Evolutionary conservation across 441 rosid species (phyloP), one percentile per base, ranked within the genome.

Genomic region (Pelargonium fulgidum): DNA sequence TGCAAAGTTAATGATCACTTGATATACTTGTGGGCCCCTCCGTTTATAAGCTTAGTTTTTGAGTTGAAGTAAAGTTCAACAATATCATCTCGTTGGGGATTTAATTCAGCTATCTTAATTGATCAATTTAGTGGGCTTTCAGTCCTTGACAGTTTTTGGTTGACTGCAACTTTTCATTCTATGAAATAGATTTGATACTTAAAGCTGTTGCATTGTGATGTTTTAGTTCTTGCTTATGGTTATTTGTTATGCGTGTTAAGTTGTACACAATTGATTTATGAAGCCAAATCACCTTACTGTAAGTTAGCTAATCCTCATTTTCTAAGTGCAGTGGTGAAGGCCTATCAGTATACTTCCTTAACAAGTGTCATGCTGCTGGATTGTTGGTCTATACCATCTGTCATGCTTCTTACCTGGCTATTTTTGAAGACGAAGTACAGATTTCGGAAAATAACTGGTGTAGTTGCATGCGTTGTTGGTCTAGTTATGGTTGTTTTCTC

Each of bases 341-440:
- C 99, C 52, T 86, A 90, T 78, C 94, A 94, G 82, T 83, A 90
- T 83, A 87, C 97, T 58, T 85, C 96, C 56, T 69, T 94, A 64
- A 94, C 99, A 24, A 94, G 98, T 68, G 85, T 94, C 64, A 94
- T 92, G 98, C 85, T 94, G 71, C 81, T 94, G 14, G 98, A 94
- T 76, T 94, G 99, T 70, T 94, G 99, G 99, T 66, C 94, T 14
- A 90, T 94, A 64, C 98, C 99, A 0, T 81, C 85, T 0, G 97
- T 91, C 71, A 83, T 91, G 93, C 29, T 91, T 47, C 92, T 91
- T 67, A 91, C 97, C 24, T 87, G 86, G 86, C 10, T 87, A 68
- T 88, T 94, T 73, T 76, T 94, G 73, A 82, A 83, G 69, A 88
- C 97, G 12, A 91, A 86, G 76, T 94, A 94, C 72, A 80, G 90